Base-by-base conservation (phyloP, 306 rosid genomes). In the Quillaja saponaria region DNA sequence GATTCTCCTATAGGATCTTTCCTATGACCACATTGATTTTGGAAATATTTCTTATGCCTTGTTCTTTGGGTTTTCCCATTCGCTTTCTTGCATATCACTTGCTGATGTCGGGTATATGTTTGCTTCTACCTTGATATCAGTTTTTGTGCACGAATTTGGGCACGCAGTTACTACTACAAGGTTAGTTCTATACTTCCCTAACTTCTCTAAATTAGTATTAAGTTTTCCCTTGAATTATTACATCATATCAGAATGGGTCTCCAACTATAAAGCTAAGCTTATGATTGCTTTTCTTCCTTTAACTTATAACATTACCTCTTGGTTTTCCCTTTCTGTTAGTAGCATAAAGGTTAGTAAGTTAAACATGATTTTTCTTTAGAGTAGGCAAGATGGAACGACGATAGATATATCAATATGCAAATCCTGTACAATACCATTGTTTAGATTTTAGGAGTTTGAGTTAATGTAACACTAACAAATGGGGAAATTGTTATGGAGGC, bases 81-180 rank as follows among this genome's bases (percentile, higher is more conserved):
- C 58, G 68, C 55, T 48, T 10, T 68, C 82, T 42, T 74, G 74
- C 34, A 61, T 86, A 64, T 72, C 88, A 3, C 63, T 71, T 33
- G 75, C 76, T 21, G 96, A 83, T 63, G 78, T 81, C 33, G 87
- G 71, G n/a, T 87, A 59, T 62, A 15, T 82, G n/a, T 53, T 83
- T 53, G 41, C 80, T 58, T 82, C 97, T 44, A 87, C 96, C 35
- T 2, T 83, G 65, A 25, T 87, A 34, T 83, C 95, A n/a, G 87
- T 87, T 13, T 42, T 65, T 15, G 75, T 80, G 10, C 96, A 91
- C 34, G 96, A 87, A 67, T 62, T 90, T 62, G 96, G 96, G 33
- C 97, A 90, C 75, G 97, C 95, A 41, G 79, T 80, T 44, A 76
- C 97, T 0, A 96, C 94, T 15, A 71, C 96, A 34, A 79, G 97